Conservation (phyloP, 2,329 filamentous ascomycete genomes). For the Cytospora chrysosperma region DNA sequence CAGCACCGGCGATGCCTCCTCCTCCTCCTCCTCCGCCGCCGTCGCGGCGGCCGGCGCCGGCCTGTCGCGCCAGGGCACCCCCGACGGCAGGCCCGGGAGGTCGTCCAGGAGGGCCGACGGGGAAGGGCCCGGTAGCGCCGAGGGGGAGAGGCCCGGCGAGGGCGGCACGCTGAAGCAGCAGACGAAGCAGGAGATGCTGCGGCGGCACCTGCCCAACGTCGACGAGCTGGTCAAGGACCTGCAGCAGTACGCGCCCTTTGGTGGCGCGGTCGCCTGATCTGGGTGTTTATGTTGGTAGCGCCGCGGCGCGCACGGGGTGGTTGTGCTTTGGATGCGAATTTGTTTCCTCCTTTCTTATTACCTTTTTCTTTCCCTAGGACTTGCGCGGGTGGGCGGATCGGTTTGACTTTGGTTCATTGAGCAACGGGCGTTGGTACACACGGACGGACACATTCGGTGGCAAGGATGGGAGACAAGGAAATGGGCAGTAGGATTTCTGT, state of each 20-base stretch:
- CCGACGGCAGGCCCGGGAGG: constrained; percentile 58
- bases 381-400: neutral
- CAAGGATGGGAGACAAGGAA: neutral
- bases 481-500: neutral
- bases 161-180: constrained; percentile 63
- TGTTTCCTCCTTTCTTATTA: no score
- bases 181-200: constrained; percentile 79
- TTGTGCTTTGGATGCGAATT: neutral
- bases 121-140: constrained; percentile 12
- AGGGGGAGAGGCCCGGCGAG: constrained; percentile 36
- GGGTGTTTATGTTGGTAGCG: neutral
- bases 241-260: constrained; percentile 74
- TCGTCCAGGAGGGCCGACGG: constrained; percentile 30
- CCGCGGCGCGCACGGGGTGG: no score
- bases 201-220: constrained; percentile 76
- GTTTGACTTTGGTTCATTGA: neutral
- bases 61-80: constrained; percentile 61
- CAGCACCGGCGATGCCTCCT: neutral
- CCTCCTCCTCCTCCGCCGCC: no score
- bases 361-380: neutral
- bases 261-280: constrained; percentile 51
- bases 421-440: neutral
- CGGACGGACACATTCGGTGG: neutral
- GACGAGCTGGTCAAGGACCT: constrained; percentile 84
- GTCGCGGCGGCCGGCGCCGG: neutral